Evolutionary conservation across 78 protist genomes (phyloP).

Genomic region (Guillardia theta): DNA sequence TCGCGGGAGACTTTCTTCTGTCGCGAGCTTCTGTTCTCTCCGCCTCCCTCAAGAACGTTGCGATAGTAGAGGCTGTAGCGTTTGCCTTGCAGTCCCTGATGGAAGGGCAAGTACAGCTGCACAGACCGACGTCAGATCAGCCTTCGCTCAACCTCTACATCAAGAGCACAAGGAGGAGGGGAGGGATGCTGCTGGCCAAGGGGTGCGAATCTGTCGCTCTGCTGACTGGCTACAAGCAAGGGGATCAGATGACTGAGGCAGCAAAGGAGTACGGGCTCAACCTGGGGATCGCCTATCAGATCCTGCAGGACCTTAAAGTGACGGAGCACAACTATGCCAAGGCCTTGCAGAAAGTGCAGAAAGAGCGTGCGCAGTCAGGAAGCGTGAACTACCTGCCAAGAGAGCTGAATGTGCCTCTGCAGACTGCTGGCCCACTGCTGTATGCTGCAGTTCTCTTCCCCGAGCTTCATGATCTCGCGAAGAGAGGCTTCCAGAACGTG

Average conservation of each 20-base stretch:
- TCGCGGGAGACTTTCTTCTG: slow-evolving; percentile 34
- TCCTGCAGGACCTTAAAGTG: neutral
- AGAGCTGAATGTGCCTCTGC: slow-evolving; percentile 12
- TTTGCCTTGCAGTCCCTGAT: neutral
- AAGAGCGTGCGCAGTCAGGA: neutral
- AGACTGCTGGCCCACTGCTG: slow-evolving; percentile 26
- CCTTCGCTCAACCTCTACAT: slow-evolving; percentile 36
- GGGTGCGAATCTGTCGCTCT: slow-evolving; percentile 15
- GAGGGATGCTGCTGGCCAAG: neutral
- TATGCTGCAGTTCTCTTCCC: slow-evolving; percentile 17
- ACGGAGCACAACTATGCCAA: slow-evolving; percentile 40
- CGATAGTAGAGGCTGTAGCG: slow-evolving; percentile 6
- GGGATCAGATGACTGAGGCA: neutral
- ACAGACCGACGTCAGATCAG: neutral
- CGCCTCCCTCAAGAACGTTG: neutral
- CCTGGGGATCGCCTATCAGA: slow-evolving; percentile 17
- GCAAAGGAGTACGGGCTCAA: neutral
- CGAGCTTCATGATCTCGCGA: neutral
- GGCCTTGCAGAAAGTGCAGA: neutral
- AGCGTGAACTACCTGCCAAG: neutral
- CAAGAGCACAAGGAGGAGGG: neutral
- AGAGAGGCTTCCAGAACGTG: neutral
- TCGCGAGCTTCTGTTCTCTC: slow-evolving; percentile 6
- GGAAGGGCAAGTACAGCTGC: slow-evolving; percentile 34
- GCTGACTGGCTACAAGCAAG: neutral